phyloP scores from a whole-genome alignment of 2,329 filamentous ascomycete genomes.

The Cladosporium velox region DNA sequence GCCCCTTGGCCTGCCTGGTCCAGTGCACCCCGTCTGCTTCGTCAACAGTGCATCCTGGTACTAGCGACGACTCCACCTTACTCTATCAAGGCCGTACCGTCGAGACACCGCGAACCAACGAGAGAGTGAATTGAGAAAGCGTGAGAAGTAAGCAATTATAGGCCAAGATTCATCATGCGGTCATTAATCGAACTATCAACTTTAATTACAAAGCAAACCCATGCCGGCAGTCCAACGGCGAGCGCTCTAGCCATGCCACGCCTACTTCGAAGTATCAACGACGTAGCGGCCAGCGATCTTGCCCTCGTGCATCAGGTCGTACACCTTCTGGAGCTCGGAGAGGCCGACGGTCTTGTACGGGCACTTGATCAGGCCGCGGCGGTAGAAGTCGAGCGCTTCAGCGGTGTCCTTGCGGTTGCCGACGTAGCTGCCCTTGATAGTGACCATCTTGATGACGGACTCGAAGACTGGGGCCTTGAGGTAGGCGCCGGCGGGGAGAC shows the following conservation, averaged over 20 bases:
- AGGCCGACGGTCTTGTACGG: conserved; percentile 85
- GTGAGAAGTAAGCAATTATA: background rate
- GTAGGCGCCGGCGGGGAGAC: conserved; percentile 77
- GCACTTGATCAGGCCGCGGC: conserved; percentile 77
- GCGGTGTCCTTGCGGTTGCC: conserved; percentile 85
- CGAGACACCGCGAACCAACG: no score
- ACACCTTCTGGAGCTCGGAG: conserved; percentile 77
- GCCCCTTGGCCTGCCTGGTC: no score
- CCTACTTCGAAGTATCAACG: conserved; percentile 68
- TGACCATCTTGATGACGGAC: conserved; percentile 86
- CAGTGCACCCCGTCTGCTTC: background rate
- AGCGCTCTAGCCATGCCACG: background rate
- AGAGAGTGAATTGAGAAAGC: background rate
- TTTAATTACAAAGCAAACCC: background rate
- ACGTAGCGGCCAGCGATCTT: conserved; percentile 79
- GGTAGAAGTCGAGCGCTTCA: conserved; percentile 90
- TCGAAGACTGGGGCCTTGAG: conserved; percentile 86
- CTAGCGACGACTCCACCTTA: background rate
- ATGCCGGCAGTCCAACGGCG: background rate
- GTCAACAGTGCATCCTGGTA: background rate
- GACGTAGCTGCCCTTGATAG: conserved; percentile 90
- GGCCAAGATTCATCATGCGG: background rate
- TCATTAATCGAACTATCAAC: conserved; percentile 1
- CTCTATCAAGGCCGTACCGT: no score
- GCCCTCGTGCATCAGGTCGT: conserved; percentile 66